Base-by-base conservation (phyloP, 2,329 filamentous ascomycete species). In the Gremmenia infestans region DNA sequence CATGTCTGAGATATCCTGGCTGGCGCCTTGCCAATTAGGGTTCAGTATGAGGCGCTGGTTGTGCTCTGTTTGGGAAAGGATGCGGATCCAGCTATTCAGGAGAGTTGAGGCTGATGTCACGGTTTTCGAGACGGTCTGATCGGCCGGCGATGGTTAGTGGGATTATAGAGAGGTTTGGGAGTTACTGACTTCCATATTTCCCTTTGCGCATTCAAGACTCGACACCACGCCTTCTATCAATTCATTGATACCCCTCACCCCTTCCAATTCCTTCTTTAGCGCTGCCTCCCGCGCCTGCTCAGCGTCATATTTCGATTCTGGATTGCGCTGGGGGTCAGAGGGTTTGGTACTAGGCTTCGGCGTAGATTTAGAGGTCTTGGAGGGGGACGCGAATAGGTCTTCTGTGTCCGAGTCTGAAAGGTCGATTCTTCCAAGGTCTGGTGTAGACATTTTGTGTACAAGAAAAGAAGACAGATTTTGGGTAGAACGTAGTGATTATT, bases 11-110 rank as follows among this genome's bases (percentile, higher is more conserved):
- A 96, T 73, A 73, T 99, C 94, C 67, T 92, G 85, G 4, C 84
- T 89, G 28, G 92, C 89, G 55, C 94, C 94, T 68, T 93, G 87
- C 91, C 93, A 99, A 56, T 84, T 79, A 2, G 91, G 89, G 68
- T 96, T 88, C 47, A 97, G 79, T 46, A 99, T 87, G 50, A 99
- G 78, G 23, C 94, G 86, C 72, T 97, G 92, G 70, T 96, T 97
- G 73, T 99, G 94, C 73, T 99, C 94, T 4, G 94, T 97, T 72
- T 99, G 94, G 6, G 91, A 94, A 12, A 99, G 82, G 63, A 99
- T 97, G 52, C 91, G 86, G 8, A 91, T 96, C 93, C 93, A 99
- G 15, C 92, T 96, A 66, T 95, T 91, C 35, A 99, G 84, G 14
- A 99, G 81, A 1, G 88, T 89, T 14, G 92, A 95, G 3, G 94